Percentiles rank a stretch among this genome's conserved stretches.
phyloP scores from a whole-genome alignment of 139 green algal species.

The Nannochloris sp. region DNA sequence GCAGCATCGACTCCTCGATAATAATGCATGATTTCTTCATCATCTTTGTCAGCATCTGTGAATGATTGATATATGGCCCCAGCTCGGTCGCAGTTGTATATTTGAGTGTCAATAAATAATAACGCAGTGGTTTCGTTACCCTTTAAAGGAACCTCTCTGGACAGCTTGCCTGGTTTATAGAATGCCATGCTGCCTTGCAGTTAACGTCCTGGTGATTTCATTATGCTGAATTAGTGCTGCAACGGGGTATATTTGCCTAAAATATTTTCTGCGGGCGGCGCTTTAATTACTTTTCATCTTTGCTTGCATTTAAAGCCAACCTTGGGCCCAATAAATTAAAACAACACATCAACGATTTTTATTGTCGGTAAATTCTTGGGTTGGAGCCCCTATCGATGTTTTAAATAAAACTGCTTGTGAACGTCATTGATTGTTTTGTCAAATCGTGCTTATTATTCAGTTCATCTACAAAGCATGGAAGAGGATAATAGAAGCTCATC shows the following conservation, averaged over 20 bases:
- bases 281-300: not conserved
- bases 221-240: not conserved
- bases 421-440: no score
- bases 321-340: no score
- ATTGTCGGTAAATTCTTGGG: not conserved
- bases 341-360: no score
- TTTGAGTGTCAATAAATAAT: constrained; percentile 53
- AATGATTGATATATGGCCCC: constrained; percentile 36
- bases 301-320: no score
- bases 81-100: constrained; percentile 49
- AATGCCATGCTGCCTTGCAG: constrained; percentile 15
- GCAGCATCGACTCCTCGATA: no score
- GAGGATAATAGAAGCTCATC: not conserved
- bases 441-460: not conserved
- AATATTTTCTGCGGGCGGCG: not conserved
- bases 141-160: constrained; percentile 16
- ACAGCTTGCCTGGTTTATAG: constrained; percentile 15
- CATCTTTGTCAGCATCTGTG: constrained; percentile 1
- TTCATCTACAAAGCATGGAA: not conserved
- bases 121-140: constrained; percentile 2
- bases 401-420: not conserved
- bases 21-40: no score
- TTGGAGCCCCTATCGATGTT: not conserved
- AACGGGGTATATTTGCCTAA: not conserved
- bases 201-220: not conserved